These are phyloP conservation scores for Margaritispora aquatica DNA, from an alignment of 495 filamentous ascomycete genomes.

Conservation along the genomic window DNA sequence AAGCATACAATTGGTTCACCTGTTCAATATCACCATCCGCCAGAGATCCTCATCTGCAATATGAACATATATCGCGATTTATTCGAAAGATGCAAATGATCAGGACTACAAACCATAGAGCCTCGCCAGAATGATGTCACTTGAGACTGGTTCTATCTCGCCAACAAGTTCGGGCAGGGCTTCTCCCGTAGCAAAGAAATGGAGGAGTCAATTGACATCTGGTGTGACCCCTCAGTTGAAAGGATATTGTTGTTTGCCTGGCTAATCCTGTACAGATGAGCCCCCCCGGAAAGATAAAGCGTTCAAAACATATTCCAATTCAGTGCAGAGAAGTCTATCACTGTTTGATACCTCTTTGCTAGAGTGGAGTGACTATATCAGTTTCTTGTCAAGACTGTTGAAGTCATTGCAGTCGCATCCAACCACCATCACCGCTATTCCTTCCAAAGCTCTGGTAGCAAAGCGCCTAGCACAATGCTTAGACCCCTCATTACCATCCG, in stretches of 20 bases:
- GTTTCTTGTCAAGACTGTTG: slow-evolving; percentile 82
- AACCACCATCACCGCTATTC: slow-evolving; percentile 58
- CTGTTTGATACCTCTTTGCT: slow-evolving; percentile 90
- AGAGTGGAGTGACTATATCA: slow-evolving; percentile 99
- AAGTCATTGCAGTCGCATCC: slow-evolving; percentile 93
- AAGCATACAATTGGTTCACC: background rate
- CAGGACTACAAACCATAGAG: background rate
- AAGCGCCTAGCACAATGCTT: slow-evolving; percentile 92
- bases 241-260: background rate
- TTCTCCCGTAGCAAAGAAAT: slow-evolving; percentile 58
- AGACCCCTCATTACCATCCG: slow-evolving; percentile 86
- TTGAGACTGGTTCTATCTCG: slow-evolving; percentile 66
- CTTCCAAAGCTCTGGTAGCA: slow-evolving; percentile 77
- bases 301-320: slow-evolving; percentile 84
- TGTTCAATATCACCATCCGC: background rate
- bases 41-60: background rate
- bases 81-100: slow-evolving; percentile 10
- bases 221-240: slow-evolving; percentile 26
- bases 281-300: slow-evolving; percentile 76
- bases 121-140: slow-evolving; percentile 26
- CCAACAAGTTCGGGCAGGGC: slow-evolving; percentile 73
- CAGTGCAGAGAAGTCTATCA: slow-evolving; percentile 79
- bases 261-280: slow-evolving; percentile 41
- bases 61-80: background rate
- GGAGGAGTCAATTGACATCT: slow-evolving; percentile 44